Evolutionary conservation across 495 filamentous ascomycete species (phyloP).

Genomic region (Paragyromitra xinjiangensis): DNA sequence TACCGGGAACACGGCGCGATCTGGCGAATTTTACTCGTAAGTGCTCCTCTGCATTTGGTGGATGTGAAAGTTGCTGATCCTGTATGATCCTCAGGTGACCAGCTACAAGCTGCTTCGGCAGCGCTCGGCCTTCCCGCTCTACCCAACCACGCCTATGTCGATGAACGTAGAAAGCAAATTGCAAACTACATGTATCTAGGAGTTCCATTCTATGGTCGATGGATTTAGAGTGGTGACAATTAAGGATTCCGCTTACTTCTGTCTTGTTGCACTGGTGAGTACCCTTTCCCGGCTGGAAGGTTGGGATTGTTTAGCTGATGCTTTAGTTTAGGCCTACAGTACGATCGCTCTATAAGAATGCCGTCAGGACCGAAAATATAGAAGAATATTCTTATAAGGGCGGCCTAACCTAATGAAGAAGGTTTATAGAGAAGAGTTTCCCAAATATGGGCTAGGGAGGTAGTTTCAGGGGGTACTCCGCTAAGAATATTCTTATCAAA

Average conservation of each 20-base stretch:
- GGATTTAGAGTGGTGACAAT: slow-evolving; percentile 30
- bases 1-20: slow-evolving; percentile 21
- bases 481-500: no score
- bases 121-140: slow-evolving; percentile 15
- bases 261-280: not conserved
- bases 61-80: slow-evolving; percentile 38
- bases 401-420: no score
- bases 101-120: slow-evolving; percentile 20
- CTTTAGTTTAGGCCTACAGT: not conserved
- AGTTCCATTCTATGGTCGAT: slow-evolving; percentile 28
- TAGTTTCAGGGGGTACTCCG: no score
- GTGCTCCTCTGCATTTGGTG: slow-evolving; percentile 23
- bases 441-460: no score
- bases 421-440: no score
- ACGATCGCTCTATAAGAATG: no score
- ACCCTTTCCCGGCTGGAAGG: slow-evolving; percentile 7
- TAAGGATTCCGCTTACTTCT: slow-evolving; percentile 10
- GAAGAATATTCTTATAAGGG: no score
- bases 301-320: not conserved
- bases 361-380: no score
- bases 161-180: slow-evolving; percentile 21
- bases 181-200: slow-evolving; percentile 20
- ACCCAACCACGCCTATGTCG: not conserved
- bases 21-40: slow-evolving; percentile 34
- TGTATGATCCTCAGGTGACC: slow-evolving; percentile 19